Percentiles rank a stretch among this genome's conserved stretches.
Conservation (phyloP, 176 grass and related monocot genomes). For the Triticum timopheevii region DNA sequence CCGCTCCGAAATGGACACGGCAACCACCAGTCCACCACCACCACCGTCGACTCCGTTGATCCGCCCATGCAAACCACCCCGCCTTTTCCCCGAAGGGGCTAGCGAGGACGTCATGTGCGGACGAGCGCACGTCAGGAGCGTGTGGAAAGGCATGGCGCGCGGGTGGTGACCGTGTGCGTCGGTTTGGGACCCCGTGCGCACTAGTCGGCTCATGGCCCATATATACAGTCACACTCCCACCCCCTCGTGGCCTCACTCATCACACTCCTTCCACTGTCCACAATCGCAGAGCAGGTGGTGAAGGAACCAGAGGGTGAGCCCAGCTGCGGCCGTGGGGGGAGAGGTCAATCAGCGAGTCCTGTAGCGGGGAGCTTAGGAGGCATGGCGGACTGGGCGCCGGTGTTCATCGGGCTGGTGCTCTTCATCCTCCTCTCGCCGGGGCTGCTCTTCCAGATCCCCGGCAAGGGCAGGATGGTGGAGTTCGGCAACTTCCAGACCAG, state of each 20-base stretch:
- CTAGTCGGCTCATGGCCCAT: neutral
- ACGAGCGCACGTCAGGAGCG: slow-evolving; percentile 19
- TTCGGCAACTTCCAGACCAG: slow-evolving; percentile 95
- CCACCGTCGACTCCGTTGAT: neutral
- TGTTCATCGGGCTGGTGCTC: slow-evolving; percentile 75
- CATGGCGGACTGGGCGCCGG: slow-evolving; percentile 80
- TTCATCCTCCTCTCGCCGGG: slow-evolving; percentile 94
- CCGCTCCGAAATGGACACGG: slow-evolving; percentile 25
- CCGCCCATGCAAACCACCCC: slow-evolving; percentile 15
- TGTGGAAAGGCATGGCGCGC: neutral
- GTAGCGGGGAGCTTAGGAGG: neutral
- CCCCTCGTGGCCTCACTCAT: neutral
- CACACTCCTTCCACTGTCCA: neutral
- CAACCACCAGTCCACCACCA: slow-evolving; percentile 37
- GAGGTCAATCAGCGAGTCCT: neutral
- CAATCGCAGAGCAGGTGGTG: neutral
- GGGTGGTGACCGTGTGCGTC: slow-evolving; percentile 31
- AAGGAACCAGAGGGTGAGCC: neutral
- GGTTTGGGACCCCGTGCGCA: neutral
- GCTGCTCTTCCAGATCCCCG: slow-evolving; percentile 79
- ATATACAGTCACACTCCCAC: neutral
- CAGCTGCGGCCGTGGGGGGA: neutral
- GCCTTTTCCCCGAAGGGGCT: neutral
- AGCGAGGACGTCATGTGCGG: slow-evolving; percentile 10
- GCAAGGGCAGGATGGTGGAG: slow-evolving; percentile 57